These are phyloP conservation scores for Rhizoclosmatium globosum DNA, from an alignment of 192 early-diverging fungal species.

Conservation along the genomic window DNA sequence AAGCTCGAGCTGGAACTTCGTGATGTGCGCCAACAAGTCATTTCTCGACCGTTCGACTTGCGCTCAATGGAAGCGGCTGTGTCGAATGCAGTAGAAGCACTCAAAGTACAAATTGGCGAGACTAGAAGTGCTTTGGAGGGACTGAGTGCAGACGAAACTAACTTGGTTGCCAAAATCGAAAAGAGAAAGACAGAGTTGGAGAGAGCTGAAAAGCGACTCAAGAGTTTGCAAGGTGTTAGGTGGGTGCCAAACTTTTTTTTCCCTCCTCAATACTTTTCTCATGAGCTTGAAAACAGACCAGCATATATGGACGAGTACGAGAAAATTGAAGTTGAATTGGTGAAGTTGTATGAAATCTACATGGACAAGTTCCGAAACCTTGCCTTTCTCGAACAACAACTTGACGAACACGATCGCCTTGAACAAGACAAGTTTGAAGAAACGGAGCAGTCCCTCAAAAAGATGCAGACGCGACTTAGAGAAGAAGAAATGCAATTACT, in stretches of 20 bases:
- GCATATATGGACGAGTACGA: constrained; percentile 71
- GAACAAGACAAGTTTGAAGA: constrained; percentile 67
- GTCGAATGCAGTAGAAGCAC: constrained; percentile 43
- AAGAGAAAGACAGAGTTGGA: constrained; percentile 63
- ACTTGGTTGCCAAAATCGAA: constrained; percentile 61
- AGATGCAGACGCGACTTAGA: constrained; percentile 58
- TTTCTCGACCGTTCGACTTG: constrained; percentile 62
- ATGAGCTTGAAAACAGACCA: constrained; percentile 38
- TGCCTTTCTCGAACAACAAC: constrained; percentile 60
- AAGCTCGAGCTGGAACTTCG: constrained; percentile 51
- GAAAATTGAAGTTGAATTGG: constrained; percentile 60
- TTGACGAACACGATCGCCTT: constrained; percentile 58
- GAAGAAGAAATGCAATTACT: constrained; percentile 64
- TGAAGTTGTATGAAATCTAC: constrained; percentile 56
- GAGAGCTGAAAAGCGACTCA: constrained; percentile 59
- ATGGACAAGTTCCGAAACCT: constrained; percentile 62
- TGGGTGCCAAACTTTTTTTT: constrained; percentile 12
- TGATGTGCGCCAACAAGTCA: constrained; percentile 50
- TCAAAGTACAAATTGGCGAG: constrained; percentile 39
- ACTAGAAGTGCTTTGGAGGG: constrained; percentile 47
- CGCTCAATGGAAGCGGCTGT: constrained; percentile 51
- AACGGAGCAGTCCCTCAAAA: constrained; percentile 55
- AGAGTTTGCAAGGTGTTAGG: constrained; percentile 60
- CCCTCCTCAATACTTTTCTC: neutral
- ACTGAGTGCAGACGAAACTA: constrained; percentile 55